Evolutionary conservation across 352 stramenopile species (phyloP), one percentile per base, ranked within the genome.

Genomic region (Chrysophaeum taylorii): DNA sequence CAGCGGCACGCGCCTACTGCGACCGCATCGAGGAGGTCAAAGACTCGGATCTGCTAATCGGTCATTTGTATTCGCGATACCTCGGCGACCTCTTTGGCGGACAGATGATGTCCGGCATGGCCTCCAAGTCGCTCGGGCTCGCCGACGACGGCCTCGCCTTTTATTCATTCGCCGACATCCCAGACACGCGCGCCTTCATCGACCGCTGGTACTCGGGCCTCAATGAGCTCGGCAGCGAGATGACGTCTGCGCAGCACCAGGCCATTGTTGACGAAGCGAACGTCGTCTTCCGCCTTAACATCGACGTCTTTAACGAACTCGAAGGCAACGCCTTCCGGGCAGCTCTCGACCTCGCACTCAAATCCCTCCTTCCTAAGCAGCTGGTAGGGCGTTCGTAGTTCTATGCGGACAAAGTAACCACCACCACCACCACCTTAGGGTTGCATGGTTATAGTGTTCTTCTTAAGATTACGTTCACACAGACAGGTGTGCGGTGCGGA

Each of bases 21-120:
- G 76, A 54, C 21, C 76, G 79, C 5, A 73, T 88, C 33, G 33
- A 72, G 48, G 69, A 81, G 70, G 63, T 88, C 60, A n/a, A n/a
- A n/a, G n/a, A n/a, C n/a, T n/a, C n/a, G n/a, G 73, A 66, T 21
- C 73, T 86, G 0, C 71, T 88, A 2, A n/a, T n/a, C n/a, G n/a
- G n/a, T n/a, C 82, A 88, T 74, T 75, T 84, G 27, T 88, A 88
- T 66, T 84, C 81, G 15, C 68, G 82, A 37, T 88, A 88, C 73
- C 75, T 88, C 16, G 82, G 82, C 42, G 82, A 88, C 43, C 73
- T 88, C 16, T 85, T 83, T 71, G 82, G 82, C 25, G 82, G 82
- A 42, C 82, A 88, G 73, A 86, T 85, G 75, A 82, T 88, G 78
- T 70, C 75, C 42, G 73, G 77, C n/a, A 85, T 85, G 76, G 82